Percentiles rank a stretch among this genome's conserved stretches.
phyloP scores from a whole-genome alignment of 352 stramenopile genomes.

The Blastocystis sp. region DNA sequence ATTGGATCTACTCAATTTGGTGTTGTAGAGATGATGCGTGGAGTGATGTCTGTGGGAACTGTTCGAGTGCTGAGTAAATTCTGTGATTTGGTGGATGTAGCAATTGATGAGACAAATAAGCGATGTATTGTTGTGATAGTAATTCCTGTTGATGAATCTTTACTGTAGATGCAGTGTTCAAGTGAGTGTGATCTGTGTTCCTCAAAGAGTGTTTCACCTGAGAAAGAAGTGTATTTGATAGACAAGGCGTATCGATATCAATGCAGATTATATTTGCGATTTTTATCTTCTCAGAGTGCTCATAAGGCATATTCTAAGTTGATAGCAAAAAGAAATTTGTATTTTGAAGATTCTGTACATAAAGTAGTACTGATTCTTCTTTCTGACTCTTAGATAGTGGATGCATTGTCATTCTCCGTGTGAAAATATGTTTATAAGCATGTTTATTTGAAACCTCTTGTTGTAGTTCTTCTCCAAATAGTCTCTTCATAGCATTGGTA shows the following conservation, averaged over 20 bases:
- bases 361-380: background rate
- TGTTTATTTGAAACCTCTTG: background rate
- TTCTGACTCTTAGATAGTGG: background rate
- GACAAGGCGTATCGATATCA: background rate
- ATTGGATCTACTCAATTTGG: constrained; percentile 29
- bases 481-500: no score
- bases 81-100: background rate
- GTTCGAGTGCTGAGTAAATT: constrained; percentile 22
- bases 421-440: background rate
- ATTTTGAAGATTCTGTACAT: background rate
- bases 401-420: background rate
- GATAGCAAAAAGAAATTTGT: background rate
- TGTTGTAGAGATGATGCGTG: constrained; percentile 32
- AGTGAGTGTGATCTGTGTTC: constrained; percentile 1
- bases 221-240: background rate
- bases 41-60: constrained; percentile 2
- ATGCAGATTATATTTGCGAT: background rate
- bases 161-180: background rate
- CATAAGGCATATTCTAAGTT: background rate
- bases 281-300: background rate
- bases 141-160: background rate
- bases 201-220: background rate
- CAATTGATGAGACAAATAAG: background rate
- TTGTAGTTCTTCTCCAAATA: no score
- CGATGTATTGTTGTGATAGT: background rate